Evolutionary conservation across 352 stramenopile species (phyloP).

Genomic region (Peronospora farinosa): DNA sequence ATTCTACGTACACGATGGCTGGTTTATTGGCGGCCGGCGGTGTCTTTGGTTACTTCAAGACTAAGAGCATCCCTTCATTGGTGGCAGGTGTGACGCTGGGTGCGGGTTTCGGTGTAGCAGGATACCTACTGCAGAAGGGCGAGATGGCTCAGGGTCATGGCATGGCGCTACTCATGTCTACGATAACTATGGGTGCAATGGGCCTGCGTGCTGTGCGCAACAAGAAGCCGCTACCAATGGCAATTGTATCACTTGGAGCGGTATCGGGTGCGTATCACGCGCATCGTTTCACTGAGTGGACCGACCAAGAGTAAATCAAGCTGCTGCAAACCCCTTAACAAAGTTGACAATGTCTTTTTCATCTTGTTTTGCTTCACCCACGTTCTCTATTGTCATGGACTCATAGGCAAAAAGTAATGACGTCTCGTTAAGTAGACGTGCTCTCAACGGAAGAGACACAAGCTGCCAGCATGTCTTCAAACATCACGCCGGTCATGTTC

Average conservation of each 20-base stretch:
- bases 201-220: slow-evolving; percentile 69
- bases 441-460: slow-evolving; percentile 76
- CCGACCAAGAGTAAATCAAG: slow-evolving; percentile 64
- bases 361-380: slow-evolving; percentile 3
- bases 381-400: slow-evolving; percentile 17
- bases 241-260: slow-evolving; percentile 65
- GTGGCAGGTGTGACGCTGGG: slow-evolving; percentile 76
- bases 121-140: slow-evolving; percentile 72
- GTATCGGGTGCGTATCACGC: slow-evolving; percentile 79
- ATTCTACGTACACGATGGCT: slow-evolving; percentile 82
- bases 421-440: slow-evolving; percentile 18
- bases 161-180: slow-evolving; percentile 69
- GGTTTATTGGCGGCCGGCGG: slow-evolving; percentile 58
- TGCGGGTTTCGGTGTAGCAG: slow-evolving; percentile 69
- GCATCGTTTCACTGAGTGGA: slow-evolving; percentile 76
- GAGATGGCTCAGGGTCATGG: slow-evolving; percentile 81
- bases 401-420: slow-evolving; percentile 4
- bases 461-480: slow-evolving; percentile 83
- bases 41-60: slow-evolving; percentile 75
- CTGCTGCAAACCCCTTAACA: slow-evolving; percentile 1
- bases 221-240: slow-evolving; percentile 66
- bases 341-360: slow-evolving; percentile 15
- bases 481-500: slow-evolving; percentile 84
- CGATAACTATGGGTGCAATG: slow-evolving; percentile 84
- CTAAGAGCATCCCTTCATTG: slow-evolving; percentile 73